These are phyloP conservation scores for Fusarium irregulare DNA, from an alignment of 2,329 filamentous ascomycete genomes.

Conservation along the genomic window DNA sequence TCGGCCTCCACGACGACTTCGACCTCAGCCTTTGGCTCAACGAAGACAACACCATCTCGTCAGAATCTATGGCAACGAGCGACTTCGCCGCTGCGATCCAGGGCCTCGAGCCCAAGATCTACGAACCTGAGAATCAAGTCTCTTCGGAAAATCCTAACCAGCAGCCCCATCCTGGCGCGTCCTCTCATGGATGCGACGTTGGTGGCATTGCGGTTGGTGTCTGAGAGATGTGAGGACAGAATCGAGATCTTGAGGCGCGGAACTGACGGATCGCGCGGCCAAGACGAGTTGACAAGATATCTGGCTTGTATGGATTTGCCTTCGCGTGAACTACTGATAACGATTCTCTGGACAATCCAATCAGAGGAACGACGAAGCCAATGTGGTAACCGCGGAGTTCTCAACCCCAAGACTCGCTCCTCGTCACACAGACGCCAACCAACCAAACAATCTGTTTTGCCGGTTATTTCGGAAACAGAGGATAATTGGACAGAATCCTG, in stretches of 20 bases:
- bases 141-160: slow-evolving; percentile 75
- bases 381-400: slow-evolving; percentile 35
- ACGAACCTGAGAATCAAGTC: slow-evolving; percentile 70
- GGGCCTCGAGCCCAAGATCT: slow-evolving; percentile 63
- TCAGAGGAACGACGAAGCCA: slow-evolving; percentile 55
- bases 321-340: slow-evolving; percentile 61
- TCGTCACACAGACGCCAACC: slow-evolving; percentile 33
- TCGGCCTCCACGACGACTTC: slow-evolving; percentile 62
- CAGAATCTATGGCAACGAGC: slow-evolving; percentile 62
- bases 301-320: slow-evolving; percentile 55
- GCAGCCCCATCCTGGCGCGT: slow-evolving; percentile 80
- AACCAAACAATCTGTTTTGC: slow-evolving; percentile 41
- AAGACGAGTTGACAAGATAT: slow-evolving; percentile 52
- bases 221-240: slow-evolving; percentile 65
- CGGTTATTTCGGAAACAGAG: slow-evolving; percentile 38
- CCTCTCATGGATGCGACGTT: slow-evolving; percentile 79
- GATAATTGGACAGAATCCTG: slow-evolving; percentile 31
- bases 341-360: slow-evolving; percentile 60
- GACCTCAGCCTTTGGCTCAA: slow-evolving; percentile 67
- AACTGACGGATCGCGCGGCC: slow-evolving; percentile 53
- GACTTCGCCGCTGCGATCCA: slow-evolving; percentile 64
- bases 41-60: slow-evolving; percentile 60
- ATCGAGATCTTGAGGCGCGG: slow-evolving; percentile 53
- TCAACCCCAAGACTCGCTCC: slow-evolving; percentile 43
- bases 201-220: slow-evolving; percentile 77